These are phyloP conservation scores for Nicotiana noctiflora DNA, from an alignment of 257 asterid species.

Conservation along the genomic window DNA sequence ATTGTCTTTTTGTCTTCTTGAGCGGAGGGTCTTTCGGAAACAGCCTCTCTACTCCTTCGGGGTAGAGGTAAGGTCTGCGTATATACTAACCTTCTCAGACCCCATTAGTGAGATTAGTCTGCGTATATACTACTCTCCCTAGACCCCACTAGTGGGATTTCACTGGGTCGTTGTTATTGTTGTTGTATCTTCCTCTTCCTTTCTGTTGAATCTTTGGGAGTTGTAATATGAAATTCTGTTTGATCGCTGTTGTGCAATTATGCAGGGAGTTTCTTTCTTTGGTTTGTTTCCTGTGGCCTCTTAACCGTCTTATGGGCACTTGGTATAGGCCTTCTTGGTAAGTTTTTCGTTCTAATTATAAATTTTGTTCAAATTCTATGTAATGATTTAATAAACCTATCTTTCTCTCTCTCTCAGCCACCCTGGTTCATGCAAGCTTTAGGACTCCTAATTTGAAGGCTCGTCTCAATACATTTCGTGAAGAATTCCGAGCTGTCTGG, in stretches of 20 bases:
- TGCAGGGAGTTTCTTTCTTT: conserved; percentile 74
- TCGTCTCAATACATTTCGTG: conserved; percentile 92
- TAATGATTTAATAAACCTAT: not conserved
- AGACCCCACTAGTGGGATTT: too few species aligned
- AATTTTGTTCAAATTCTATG: not conserved
- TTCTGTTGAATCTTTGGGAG: not conserved
- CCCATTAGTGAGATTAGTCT: too few species aligned
- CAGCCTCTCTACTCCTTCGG: too few species aligned
- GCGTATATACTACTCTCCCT: too few species aligned
- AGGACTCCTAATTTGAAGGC: conserved; percentile 94
- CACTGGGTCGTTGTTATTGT: too few species aligned
- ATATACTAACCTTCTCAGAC: too few species aligned
- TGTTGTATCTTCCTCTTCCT: not conserved
- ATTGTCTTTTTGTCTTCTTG: too few species aligned
- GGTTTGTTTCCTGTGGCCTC: conserved; percentile 80
- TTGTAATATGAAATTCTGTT: not conserved
- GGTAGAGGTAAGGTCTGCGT: too few species aligned
- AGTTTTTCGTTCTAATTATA: not conserved
- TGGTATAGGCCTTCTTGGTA: conserved; percentile 75
- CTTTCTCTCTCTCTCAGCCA: conserved; percentile 38
- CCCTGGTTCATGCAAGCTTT: conserved; percentile 76
- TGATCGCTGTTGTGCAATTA: conserved; percentile 3
- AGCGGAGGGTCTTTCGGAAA: too few species aligned
- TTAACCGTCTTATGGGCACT: conserved; percentile 55
- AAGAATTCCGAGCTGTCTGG: conserved; percentile 96